Conservation (phyloP, 1,284 basidiomycete genomes). For the Neolentinus lepideus region DNA sequence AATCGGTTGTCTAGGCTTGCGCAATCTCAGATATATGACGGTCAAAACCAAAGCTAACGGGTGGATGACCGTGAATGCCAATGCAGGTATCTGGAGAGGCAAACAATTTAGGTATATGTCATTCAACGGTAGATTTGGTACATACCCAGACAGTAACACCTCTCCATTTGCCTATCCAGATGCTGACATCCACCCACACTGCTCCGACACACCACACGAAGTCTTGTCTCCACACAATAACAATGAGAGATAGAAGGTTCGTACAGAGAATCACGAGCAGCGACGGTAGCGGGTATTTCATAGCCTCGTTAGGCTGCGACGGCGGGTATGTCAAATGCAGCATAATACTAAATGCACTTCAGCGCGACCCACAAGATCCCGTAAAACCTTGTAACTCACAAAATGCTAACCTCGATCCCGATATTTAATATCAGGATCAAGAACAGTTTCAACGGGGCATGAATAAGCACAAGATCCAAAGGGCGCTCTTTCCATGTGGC, state of each 20-base stretch:
- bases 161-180: conserved; percentile 56
- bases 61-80: conserved; percentile 53
- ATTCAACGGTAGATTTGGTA: conserved; percentile 9
- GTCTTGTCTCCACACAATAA: conserved; percentile 49
- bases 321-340: conserved; percentile 49
- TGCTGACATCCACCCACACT: conserved; percentile 59
- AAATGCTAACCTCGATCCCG: conserved; percentile 42
- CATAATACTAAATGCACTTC: conserved; percentile 38
- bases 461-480: conserved; percentile 61
- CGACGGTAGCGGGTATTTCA: neutral
- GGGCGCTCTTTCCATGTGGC: conserved; percentile 29
- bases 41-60: conserved; percentile 43
- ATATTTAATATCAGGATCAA: conserved; percentile 46
- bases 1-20: conserved; percentile 24
- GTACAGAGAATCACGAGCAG: conserved; percentile 34
- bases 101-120: too few relatives aligned
- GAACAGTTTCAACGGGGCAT: conserved; percentile 69
- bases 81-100: conserved; percentile 38
- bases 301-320: conserved; percentile 35
- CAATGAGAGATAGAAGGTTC: conserved; percentile 45
- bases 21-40: conserved; percentile 29
- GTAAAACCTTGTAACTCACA: conserved; percentile 43
- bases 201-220: conserved; percentile 67
- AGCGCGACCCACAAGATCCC: too few relatives aligned
- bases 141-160: conserved; percentile 55